A percentile compares a stretch with the other conserved stretches of the same genome.
Conservation (phyloP, 1,284 basidiomycete genomes). For the Sporisorium graminicola region DNA sequence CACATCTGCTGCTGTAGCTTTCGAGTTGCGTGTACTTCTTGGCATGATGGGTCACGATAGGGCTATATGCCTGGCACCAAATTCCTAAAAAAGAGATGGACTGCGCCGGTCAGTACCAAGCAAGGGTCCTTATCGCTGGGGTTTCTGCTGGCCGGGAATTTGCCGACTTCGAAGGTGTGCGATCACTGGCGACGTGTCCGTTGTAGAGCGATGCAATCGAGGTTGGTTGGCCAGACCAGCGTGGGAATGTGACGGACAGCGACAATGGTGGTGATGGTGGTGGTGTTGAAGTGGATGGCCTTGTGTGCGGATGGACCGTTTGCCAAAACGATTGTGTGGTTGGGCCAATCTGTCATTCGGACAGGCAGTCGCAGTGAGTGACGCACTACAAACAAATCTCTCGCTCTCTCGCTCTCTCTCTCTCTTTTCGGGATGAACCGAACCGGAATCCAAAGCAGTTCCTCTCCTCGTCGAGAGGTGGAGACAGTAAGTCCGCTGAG, state of each 20-base stretch:
- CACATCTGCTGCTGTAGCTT: slow-evolving; percentile 35
- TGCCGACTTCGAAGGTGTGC: not conserved
- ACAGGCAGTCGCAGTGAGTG: not conserved
- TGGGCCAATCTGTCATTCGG: slow-evolving; percentile 2
- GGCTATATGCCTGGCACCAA: too few species aligned
- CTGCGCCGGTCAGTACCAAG: not conserved
- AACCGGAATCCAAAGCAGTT: slow-evolving; percentile 8
- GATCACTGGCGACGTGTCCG: not conserved
- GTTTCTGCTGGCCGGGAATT: not conserved
- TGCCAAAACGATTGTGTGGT: not conserved
- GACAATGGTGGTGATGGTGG: not conserved
- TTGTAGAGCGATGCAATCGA: not conserved
- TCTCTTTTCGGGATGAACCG: slow-evolving; percentile 12
- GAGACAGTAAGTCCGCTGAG: not conserved
- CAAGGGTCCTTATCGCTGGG: not conserved
- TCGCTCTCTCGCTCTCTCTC: too few species aligned
- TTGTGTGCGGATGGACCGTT: slow-evolving; percentile 5
- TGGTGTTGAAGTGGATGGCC: not conserved
- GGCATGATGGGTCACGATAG: slow-evolving; percentile 27
- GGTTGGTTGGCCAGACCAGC: not conserved
- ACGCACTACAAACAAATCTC: slow-evolving; percentile 17
- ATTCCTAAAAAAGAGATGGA: too few species aligned
- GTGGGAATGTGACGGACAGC: not conserved
- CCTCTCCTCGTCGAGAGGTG: not conserved
- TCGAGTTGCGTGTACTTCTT: slow-evolving; percentile 41